Base-by-base conservation (phyloP, 2,329 filamentous ascomycete species). In the Neofusicoccum kwambonambiense region DNA sequence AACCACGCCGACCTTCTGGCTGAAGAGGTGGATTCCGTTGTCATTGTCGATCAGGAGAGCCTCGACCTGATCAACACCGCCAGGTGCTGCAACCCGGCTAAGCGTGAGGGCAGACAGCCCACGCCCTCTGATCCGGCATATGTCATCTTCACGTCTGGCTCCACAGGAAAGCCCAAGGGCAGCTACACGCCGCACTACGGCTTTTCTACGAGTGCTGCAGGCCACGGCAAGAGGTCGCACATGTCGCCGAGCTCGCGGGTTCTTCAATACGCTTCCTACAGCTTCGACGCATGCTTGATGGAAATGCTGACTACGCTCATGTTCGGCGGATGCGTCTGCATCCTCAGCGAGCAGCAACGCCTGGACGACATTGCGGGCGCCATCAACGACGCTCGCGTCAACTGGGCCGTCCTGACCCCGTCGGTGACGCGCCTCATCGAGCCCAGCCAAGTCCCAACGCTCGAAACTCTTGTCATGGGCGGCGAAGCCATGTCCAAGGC, bases 91-190 rank as follows among this genome's bases (percentile, higher is more conserved):
- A 13, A 31, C 19, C 27, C 47, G 68, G 78, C 84, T 11, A 81
- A 82, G 51, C 51, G 35, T 41, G 51, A 56, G 5, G 17, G 35
- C 9, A 42, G 19, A 31, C 17, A 22, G 35, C 35, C 35, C 35
- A 3, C 79, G 17, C 35, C 35, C 19, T 56, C 51, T 39, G 44
- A 31, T 27, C 27, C 31, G 4, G 44, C 58, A 19, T 62, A 62
- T 12, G 11, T 99, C 66, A 90, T 99, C 65, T 99, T 99, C 83
- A 99, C 95, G 1, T 98, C 94, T 39, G 95, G 95, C 45, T 98
- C 94, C 0, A 99, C 95, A 7, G 95, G 95, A 68, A 98, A 98
- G 86, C 95, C 95, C 70, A 99, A 99, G 87, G 95, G 95, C 5
- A 54, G 51, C n/a, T 54, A 41, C 51, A 54, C 51, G 34, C 51